These are phyloP conservation scores for Xylariaceae sp. DNA, from an alignment of 2,329 filamentous ascomycete genomes.

Conservation along the genomic window DNA sequence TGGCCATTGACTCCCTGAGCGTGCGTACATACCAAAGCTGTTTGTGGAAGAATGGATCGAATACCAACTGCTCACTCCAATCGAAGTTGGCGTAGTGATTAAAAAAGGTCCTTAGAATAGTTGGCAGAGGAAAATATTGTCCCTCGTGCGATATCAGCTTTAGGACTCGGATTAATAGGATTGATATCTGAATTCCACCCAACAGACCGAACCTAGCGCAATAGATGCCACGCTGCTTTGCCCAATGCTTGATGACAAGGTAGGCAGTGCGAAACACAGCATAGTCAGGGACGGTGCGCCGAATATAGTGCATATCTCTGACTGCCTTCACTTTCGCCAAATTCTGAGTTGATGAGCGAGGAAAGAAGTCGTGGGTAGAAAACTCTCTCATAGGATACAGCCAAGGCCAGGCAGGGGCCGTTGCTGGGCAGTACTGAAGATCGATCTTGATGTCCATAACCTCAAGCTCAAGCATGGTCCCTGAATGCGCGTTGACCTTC, in stretches of 20 bases:
- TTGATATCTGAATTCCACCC: conserved; percentile 58
- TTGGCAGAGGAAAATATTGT: conserved; percentile 39
- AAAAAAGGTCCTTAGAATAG: conserved; percentile 57
- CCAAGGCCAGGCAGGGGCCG: conserved; percentile 49
- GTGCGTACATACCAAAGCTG: conserved; percentile 49
- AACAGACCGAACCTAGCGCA: conserved; percentile 60
- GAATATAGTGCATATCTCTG: conserved; percentile 57
- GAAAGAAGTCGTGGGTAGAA: conserved; percentile 48
- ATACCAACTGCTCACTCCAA: conserved; percentile 51
- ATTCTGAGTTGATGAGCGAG: conserved; percentile 46
- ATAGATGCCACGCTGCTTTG: conserved; percentile 57
- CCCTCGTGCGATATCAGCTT: conserved; percentile 45
- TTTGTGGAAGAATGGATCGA: conserved; percentile 56
- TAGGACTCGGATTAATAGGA: conserved; percentile 55
- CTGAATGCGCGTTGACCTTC: conserved; percentile 52
- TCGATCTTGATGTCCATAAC: conserved; percentile 55
- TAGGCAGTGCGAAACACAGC: conserved; percentile 54
- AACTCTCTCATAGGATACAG: conserved; percentile 44
- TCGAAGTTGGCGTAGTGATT: conserved; percentile 56
- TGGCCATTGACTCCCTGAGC: conserved; percentile 54
- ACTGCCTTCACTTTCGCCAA: conserved; percentile 59
- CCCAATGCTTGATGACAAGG: conserved; percentile 58
- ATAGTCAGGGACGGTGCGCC: conserved; percentile 54
- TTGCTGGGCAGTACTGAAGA: conserved; percentile 61
- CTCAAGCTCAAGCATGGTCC: conserved; percentile 60